Evolutionary conservation across 257 asterid genomes (phyloP).

Genomic region (Lycium barbarum): DNA sequence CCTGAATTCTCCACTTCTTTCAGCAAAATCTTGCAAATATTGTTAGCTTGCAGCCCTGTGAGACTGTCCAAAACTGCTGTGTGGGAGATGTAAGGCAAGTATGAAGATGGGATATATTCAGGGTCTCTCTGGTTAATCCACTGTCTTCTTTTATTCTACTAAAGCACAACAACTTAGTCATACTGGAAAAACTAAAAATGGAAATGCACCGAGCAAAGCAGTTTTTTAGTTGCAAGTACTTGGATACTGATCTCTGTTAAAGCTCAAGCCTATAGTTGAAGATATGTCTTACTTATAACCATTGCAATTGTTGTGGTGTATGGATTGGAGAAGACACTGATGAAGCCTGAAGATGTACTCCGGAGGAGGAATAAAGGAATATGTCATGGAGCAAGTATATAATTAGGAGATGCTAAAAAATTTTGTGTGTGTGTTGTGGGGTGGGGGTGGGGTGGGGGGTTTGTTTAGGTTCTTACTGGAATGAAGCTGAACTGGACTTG

Average conservation of each 20-base stretch:
- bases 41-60: background rate
- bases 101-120: background rate
- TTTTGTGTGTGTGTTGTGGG: no score
- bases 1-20: background rate
- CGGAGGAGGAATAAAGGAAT: background rate
- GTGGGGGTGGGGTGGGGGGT: background rate
- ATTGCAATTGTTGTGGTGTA: conserved; percentile 5
- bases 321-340: conserved; percentile 3
- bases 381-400: background rate
- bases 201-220: background rate
- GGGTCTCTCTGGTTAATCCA: background rate
- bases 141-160: background rate
- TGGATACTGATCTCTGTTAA: conserved; percentile 2
- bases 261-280: conserved; percentile 14
- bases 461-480: background rate
- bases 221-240: background rate
- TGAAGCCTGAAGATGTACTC: conserved; percentile 5
- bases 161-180: background rate
- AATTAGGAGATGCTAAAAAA: background rate
- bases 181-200: background rate
- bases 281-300: background rate
- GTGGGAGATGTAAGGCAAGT: background rate
- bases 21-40: background rate
- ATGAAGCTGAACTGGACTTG: conserved; percentile 1
- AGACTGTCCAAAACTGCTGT: conserved; percentile 23